Percentiles rank a stretch among this genome's conserved stretches.
phyloP scores from a whole-genome alignment of 202 grass and related monocot genomes.

The Zizania palustris region DNA sequence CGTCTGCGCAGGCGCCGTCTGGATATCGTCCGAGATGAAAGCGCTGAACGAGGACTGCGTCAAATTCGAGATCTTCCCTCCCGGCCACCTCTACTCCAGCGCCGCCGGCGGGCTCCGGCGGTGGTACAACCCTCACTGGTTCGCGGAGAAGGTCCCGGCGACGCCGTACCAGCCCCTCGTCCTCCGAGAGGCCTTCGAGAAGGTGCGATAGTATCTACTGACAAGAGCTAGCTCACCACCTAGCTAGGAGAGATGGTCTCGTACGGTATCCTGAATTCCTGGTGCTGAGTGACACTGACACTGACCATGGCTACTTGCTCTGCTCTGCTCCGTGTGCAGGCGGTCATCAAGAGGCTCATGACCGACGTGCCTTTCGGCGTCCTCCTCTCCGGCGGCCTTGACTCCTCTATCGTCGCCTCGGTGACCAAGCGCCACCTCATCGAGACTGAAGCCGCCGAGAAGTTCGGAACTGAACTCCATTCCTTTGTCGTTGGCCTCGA shows the following conservation, averaged over 20 bases:
- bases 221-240: not conserved
- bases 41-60: slow-evolving; percentile 87
- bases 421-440: slow-evolving; percentile 88
- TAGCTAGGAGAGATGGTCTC: not conserved
- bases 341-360: slow-evolving; percentile 97
- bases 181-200: slow-evolving; percentile 85
- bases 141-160: slow-evolving; percentile 61
- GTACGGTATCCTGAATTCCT: not conserved
- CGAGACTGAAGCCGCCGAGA: slow-evolving; percentile 80
- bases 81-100: slow-evolving; percentile 85
- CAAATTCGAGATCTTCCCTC: slow-evolving; percentile 80
- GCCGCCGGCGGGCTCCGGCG: slow-evolving; percentile 53
- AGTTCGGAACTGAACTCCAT: slow-evolving; percentile 90
- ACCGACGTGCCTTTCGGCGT: slow-evolving; percentile 95
- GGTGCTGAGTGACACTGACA: not conserved
- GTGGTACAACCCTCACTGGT: slow-evolving; percentile 92
- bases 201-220: slow-evolving; percentile 45
- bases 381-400: slow-evolving; percentile 86
- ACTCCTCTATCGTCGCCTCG: slow-evolving; percentile 88
- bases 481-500: slow-evolving; percentile 96
- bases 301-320: not conserved
- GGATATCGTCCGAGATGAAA: slow-evolving; percentile 96
- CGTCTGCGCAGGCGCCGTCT: slow-evolving; percentile 72
- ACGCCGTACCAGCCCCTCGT: slow-evolving; percentile 60
- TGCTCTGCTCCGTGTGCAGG: slow-evolving; percentile 44